These are phyloP conservation scores for Ophiostoma pallidulum DNA, from an alignment of 2,329 filamentous ascomycete genomes.

Conservation along the genomic window DNA sequence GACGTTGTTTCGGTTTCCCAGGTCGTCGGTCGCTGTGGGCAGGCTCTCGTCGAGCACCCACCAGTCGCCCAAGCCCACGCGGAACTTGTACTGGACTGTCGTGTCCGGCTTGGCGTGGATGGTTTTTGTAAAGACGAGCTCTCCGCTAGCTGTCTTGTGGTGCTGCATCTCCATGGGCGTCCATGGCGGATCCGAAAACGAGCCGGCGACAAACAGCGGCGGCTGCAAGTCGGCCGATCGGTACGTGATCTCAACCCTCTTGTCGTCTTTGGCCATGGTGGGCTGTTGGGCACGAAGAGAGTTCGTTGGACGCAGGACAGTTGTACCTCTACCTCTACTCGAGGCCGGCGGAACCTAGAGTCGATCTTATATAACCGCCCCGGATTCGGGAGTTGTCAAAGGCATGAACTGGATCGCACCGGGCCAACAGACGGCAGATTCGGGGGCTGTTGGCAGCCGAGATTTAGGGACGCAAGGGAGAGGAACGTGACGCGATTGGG, in stretches of 20 bases:
- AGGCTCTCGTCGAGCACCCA: slow-evolving; percentile 58
- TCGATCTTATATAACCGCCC: too few species aligned
- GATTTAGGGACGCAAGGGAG: slow-evolving; percentile 2
- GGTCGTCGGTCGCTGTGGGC: slow-evolving; percentile 39
- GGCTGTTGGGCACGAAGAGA: too few species aligned
- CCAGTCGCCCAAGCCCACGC: slow-evolving; percentile 56
- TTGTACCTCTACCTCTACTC: too few species aligned
- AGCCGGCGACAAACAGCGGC: slow-evolving; percentile 62
- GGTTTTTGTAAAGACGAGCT: slow-evolving; percentile 48
- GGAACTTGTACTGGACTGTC: slow-evolving; percentile 67
- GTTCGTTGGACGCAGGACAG: too few species aligned
- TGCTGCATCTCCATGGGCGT: slow-evolving; percentile 55
- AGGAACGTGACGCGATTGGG: too few species aligned
- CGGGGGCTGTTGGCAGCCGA: neutral
- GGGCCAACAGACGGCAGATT: neutral
- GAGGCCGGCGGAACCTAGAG: neutral
- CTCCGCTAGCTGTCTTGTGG: slow-evolving; percentile 39
- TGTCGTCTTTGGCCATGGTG: slow-evolving; percentile 28
- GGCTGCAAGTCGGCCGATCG: slow-evolving; percentile 49
- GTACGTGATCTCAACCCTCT: slow-evolving; percentile 51
- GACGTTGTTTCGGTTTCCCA: slow-evolving; percentile 41
- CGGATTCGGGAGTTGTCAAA: neutral
- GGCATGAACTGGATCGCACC: neutral
- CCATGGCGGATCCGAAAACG: slow-evolving; percentile 60
- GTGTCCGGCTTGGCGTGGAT: slow-evolving; percentile 46